Base-by-base conservation (phyloP, 495 filamentous ascomycete genomes). In the Immersiella caudata region DNA sequence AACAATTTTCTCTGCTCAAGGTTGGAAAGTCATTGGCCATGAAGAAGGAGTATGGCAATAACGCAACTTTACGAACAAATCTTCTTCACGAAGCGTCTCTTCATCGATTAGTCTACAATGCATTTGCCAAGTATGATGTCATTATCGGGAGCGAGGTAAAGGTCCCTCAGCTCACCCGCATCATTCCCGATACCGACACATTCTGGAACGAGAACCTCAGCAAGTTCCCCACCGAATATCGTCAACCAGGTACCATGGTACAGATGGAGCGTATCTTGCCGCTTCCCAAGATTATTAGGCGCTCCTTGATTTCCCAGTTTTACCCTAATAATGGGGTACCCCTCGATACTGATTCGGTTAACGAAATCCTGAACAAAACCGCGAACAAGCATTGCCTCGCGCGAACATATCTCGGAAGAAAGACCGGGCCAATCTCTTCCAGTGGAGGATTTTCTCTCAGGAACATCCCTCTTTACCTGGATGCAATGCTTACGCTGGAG, bases 201-300 rank as follows among this genome's bases (percentile, higher is more conserved):
- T 69, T 60, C 62, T 69, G 62, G 67, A 21, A 60, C 24, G 1
- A 66, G 50, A 65, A 62, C 29, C 58, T 69, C 25, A 2, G 24
- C 22, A 69, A 69, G 27, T 66, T 66, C 62, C 67, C 67, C 2
- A n/a, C 62, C 20, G 62, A 49, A 56, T 69, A 69, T 36, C 67
- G 63, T 18, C 7, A n/a, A 16, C 67, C 22, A 21, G 33, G 35
- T 26, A 59, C 27, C 16, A 50, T 67, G 24, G 73, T 73, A 33
- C 55, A 51, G 49, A 70, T 78, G 55, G 75, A 78, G 25, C 62
- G 69, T 0, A 76, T 77, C 24, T 54, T 78, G 16, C 72, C 75
- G 0, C 55, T 78, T 7, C 75, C 74, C 29, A 72, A 71, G 59
- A 20, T 64, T 2, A 50, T 60, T 5, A 57, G 74, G 35, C 50